A percentile compares a stretch with the other conserved stretches of the same genome.
Conservation (phyloP, 768 basidiomycete genomes). For the Calvatia gigantea region DNA sequence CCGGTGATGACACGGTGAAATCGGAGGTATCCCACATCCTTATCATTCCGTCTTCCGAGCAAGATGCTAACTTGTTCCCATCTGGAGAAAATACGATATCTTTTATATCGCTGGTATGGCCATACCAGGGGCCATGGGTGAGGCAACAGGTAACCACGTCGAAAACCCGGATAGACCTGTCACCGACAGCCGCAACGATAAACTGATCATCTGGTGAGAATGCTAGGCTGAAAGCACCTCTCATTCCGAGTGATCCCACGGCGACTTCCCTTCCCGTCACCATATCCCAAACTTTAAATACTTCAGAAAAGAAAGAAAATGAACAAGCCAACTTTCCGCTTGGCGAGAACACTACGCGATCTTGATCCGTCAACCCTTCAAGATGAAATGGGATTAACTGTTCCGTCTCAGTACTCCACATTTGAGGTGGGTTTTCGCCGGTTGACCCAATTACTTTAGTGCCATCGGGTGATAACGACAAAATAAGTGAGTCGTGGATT, state of each 20-base stretch:
- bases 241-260: slow-evolving; percentile 19
- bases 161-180: slow-evolving; percentile 10
- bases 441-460: slow-evolving; percentile 15
- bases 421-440: slow-evolving; percentile 16
- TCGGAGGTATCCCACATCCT: slow-evolving; percentile 27
- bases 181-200: slow-evolving; percentile 5
- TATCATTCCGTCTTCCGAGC: slow-evolving; percentile 32
- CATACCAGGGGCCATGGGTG: background rate
- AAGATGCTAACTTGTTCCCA: slow-evolving; percentile 30
- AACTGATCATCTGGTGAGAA: slow-evolving; percentile 20
- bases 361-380: slow-evolving; percentile 14
- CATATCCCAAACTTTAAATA: slow-evolving; percentile 20
- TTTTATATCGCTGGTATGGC: background rate
- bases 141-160: background rate
- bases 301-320: slow-evolving; percentile 9
- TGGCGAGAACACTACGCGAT: slow-evolving; percentile 18
- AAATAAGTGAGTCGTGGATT: background rate
- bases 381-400: slow-evolving; percentile 11
- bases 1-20: background rate
- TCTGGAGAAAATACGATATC: slow-evolving; percentile 19
- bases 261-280: slow-evolving; percentile 13
- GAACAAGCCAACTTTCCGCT: slow-evolving; percentile 17
- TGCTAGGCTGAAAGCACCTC: slow-evolving; percentile 29
- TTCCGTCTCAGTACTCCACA: slow-evolving; percentile 18
- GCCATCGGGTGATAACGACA: slow-evolving; percentile 12